A percentile compares a stretch with the other conserved stretches of the same genome.
These are phyloP conservation scores for Fusarium circinatum DNA, from an alignment of 2,329 filamentous ascomycete species.

Conservation along the genomic window DNA sequence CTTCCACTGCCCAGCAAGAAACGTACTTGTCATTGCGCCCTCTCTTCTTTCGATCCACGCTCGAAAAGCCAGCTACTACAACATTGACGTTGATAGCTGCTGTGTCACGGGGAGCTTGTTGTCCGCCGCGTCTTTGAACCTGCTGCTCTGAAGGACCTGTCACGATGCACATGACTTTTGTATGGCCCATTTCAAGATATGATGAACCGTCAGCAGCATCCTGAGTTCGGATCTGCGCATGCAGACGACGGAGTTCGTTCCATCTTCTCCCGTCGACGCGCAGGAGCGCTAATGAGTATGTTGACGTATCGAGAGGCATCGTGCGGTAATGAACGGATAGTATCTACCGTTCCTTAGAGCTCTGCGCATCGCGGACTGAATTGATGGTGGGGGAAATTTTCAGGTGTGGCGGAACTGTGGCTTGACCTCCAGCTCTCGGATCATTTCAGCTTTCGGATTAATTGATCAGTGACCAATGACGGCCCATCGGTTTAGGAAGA, in stretches of 20 bases:
- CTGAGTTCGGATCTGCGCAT: slow-evolving; percentile 91
- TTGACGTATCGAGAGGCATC: slow-evolving; percentile 96
- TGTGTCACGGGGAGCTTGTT: slow-evolving; percentile 56
- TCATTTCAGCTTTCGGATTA: slow-evolving; percentile 28
- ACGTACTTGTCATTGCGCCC: slow-evolving; percentile 81
- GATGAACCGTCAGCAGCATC: slow-evolving; percentile 91
- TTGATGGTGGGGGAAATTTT: slow-evolving; percentile 44
- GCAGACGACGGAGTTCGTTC: slow-evolving; percentile 93
- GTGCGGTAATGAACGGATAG: neutral
- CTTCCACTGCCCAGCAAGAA: neutral
- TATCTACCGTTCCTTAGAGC: neutral
- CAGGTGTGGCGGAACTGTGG: slow-evolving; percentile 41
- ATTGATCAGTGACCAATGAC: neutral
- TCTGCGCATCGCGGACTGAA: slow-evolving; percentile 13
- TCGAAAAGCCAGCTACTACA: slow-evolving; percentile 86
- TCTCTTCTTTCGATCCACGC: slow-evolving; percentile 83
- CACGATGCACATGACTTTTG: slow-evolving; percentile 93
- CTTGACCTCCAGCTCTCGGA: slow-evolving; percentile 12
- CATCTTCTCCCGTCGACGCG: slow-evolving; percentile 88
- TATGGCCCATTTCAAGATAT: slow-evolving; percentile 97
- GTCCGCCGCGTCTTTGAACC: slow-evolving; percentile 52
- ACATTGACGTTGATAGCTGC: slow-evolving; percentile 81
- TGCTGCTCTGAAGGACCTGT: slow-evolving; percentile 80
- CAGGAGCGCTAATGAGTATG: slow-evolving; percentile 86
- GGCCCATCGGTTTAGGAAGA: slow-evolving; percentile 38